These are phyloP conservation scores for Chaetomium sp. DNA, from an alignment of 2,329 filamentous ascomycete species.

Conservation along the genomic window DNA sequence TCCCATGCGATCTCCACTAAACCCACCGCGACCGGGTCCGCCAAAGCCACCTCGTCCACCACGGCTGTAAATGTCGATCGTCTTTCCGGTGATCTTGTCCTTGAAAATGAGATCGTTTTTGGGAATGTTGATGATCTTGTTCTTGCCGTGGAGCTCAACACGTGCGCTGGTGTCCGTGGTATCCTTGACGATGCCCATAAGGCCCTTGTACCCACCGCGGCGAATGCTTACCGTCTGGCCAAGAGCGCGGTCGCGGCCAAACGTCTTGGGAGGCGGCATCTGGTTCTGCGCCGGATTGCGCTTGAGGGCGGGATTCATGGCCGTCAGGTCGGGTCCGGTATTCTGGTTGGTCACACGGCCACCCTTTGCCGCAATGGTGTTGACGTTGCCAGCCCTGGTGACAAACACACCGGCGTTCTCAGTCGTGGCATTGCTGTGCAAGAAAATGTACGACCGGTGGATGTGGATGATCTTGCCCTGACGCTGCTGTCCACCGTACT, in stretches of 20 bases:
- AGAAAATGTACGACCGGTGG: slow-evolving; percentile 84
- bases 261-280: slow-evolving; percentile 63
- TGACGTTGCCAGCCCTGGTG: slow-evolving; percentile 74
- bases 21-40: slow-evolving; percentile 18
- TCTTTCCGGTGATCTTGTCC: slow-evolving; percentile 72
- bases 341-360: slow-evolving; percentile 60
- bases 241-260: slow-evolving; percentile 74
- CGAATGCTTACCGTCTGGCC: slow-evolving; percentile 88
- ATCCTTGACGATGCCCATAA: slow-evolving; percentile 93
- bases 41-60: slow-evolving; percentile 36
- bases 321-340: slow-evolving; percentile 69
- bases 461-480: slow-evolving; percentile 90
- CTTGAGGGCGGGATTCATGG: slow-evolving; percentile 89
- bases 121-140: slow-evolving; percentile 78
- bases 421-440: slow-evolving; percentile 74
- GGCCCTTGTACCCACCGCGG: slow-evolving; percentile 83
- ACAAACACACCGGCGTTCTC: slow-evolving; percentile 91
- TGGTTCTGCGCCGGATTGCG: slow-evolving; percentile 54
- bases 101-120: slow-evolving; percentile 80
- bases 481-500: slow-evolving; percentile 76
- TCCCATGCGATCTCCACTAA: slow-evolving; percentile 50
- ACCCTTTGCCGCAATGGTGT: slow-evolving; percentile 89
- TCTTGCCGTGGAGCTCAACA: slow-evolving; percentile 90
- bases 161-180: slow-evolving; percentile 79
- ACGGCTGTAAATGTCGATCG: slow-evolving; percentile 61